Base-by-base conservation (phyloP, 192 early-diverging fungal genomes). In the Podila minutissima region DNA sequence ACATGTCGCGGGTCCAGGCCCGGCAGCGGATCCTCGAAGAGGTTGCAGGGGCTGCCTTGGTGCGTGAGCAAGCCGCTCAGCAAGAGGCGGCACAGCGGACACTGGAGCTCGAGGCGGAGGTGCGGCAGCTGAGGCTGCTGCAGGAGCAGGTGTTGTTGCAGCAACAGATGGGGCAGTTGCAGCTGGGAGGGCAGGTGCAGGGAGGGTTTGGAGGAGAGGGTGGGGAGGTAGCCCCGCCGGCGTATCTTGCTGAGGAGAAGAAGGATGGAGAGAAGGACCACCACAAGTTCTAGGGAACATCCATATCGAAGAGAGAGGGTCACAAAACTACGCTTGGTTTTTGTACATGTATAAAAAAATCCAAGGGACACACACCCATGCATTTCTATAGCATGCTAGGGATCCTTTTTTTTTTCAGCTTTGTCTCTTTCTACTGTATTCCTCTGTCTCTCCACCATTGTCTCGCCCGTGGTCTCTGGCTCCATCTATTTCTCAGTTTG, bases 21-120 rank as follows among this genome's bases (percentile, higher is more conserved):
- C 76, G 76, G 9, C 76, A 79, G 31, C 64, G 76, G 19, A 32
- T 79, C 8, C 49, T 79, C 22, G 76, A 79, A 24, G 76, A 79
- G 61, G 58, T 79, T 59, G 70, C 76, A 0, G 41, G 69, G 29
- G 76, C 60, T 0, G 69, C 76, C 3, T 63, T 79, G 26, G 48
- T 62, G 19, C 59, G 76, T 24, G 69, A 79, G 49, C 65, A 72
- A 15, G 65, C 64, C n/a, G 70, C 76, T 3, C 70, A 79, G 37
- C 64, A 68, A 60, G 76, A 79, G 12, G 66, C 76, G 5, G 22
- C 26, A 5, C 51, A 49, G 5, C 46, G 50, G 38, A 79, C 76
- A 11, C 58, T 38, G 6, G 76, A 72, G 3, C 33, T 79, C 1
- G 62, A 79, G 51, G 33, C 58, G 1, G 69, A 79, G 41, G n/a